phyloP scores from a whole-genome alignment of 2,329 filamentous ascomycete genomes.

The Aspergillus alliaceus region DNA sequence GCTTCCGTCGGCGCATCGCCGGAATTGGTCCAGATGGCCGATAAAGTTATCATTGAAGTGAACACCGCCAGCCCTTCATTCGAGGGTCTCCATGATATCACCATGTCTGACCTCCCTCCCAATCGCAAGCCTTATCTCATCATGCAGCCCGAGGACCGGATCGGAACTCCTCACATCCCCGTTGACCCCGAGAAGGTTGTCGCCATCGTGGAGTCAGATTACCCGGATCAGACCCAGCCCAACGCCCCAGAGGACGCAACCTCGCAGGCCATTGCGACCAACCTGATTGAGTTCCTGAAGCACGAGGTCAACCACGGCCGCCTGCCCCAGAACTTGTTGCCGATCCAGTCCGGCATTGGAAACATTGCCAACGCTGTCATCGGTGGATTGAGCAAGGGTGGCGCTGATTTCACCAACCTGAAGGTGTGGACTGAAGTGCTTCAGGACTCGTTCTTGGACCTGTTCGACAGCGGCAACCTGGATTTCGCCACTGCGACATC shows the following conservation, averaged over 20 bases:
- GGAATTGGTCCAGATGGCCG: conserved; percentile 84
- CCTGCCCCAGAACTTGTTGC: conserved; percentile 73
- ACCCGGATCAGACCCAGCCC: conserved; percentile 72
- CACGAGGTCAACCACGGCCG: conserved; percentile 79
- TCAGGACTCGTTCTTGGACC: conserved; percentile 88
- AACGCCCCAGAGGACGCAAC: conserved; percentile 75
- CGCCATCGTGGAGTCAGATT: conserved; percentile 80
- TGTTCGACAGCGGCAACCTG: conserved; percentile 83
- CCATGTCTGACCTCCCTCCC: conserved; percentile 81
- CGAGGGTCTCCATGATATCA: conserved; percentile 87
- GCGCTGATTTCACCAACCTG: conserved; percentile 79
- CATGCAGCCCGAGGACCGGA: conserved; percentile 81
- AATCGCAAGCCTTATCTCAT: conserved; percentile 81
- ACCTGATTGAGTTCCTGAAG: conserved; percentile 83
- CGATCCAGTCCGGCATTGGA: conserved; percentile 83
- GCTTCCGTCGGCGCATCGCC: conserved; percentile 83
- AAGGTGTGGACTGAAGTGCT: conserved; percentile 94
- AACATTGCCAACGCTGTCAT: conserved; percentile 93
- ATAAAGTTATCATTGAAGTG: conserved; percentile 91
- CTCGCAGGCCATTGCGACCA: conserved; percentile 70
- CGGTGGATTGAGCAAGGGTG: conserved; percentile 71
- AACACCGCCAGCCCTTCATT: conserved; percentile 84
- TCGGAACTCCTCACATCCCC: conserved; percentile 78
- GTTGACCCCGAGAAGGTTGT: conserved; percentile 83
- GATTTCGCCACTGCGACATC: conserved; percentile 90